Base-by-base conservation (phyloP, 2,329 filamentous ascomycete species). In the Aspergillus sp. region DNA sequence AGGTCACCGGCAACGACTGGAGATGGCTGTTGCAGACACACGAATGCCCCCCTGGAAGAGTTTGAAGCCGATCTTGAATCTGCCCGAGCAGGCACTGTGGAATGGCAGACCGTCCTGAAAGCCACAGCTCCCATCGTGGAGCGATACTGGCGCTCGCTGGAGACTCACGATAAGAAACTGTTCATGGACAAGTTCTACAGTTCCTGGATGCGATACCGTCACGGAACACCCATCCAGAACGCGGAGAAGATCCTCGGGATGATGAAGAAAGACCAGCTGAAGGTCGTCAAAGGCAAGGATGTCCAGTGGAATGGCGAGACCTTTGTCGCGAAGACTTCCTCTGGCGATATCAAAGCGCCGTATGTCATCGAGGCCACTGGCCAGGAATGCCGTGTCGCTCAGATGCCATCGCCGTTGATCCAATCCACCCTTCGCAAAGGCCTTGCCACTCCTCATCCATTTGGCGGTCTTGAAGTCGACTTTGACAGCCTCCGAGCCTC, bases 171-270 rank as follows among this genome's bases (percentile, higher is more conserved):
- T 12, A 41, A 44, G n/a, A 33, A 41, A 12, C 30, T 47, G 6
- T 47, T 47, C 19, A 38, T 40, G 38, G 42, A 44, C 27, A 44
- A 45, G n/a, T 47, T 47, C 6, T 41, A 40, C 30, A 45, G 42
- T 41, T 37, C 33, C 6, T 47, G 45, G 45, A 47, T 44, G 42
- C 33, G 45, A 31, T 47, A 47, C 27, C 38, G 45, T 27, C 45
- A 47, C 33, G 45, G 42, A 11, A 47, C 45, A 42, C 45, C 45
- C 5, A 27, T 47, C 8, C 29, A 41, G 9, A 47, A 44, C 11
- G 45, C 38, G 7, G 27, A 45, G n/a, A 42, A 45, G 26, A 39
- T 45, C 9, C 39, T 47, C 10, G 13, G 35, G 2, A 13, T 47
- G 7, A 19, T 47, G 35, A 27, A 45, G 28, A 44, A 37, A n/a